A percentile compares a stretch with the other conserved stretches of the same genome.
phyloP scores from a whole-genome alignment of 805 yeast genomes.

The Cyberlindnera nakhonratchasimensis region DNA sequence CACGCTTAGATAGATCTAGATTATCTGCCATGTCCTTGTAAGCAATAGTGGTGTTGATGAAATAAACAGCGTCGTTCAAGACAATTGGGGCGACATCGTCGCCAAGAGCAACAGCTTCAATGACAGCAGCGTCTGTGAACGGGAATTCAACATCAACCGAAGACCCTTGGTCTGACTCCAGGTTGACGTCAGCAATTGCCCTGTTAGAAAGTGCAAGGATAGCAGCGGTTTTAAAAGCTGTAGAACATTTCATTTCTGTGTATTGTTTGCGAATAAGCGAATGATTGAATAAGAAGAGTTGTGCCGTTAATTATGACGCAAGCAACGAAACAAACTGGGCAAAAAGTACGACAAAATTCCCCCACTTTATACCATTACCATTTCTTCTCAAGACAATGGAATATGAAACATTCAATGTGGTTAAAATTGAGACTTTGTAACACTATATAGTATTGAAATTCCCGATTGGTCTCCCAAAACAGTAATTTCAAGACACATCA shows the following conservation, averaged over 20 bases:
- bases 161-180: constrained; percentile 11
- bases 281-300: neutral
- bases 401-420: constrained; percentile 4
- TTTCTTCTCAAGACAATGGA: too few relatives aligned
- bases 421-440: too few relatives aligned
- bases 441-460: too few relatives aligned
- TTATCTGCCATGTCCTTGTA: constrained; percentile 20
- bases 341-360: too few relatives aligned
- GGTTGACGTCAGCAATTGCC: constrained; percentile 11
- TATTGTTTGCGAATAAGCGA: neutral
- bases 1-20: constrained; percentile 23
- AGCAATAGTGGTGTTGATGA: constrained; percentile 27
- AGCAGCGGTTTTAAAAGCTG: constrained; percentile 14
- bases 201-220: constrained; percentile 12
- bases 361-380: too few relatives aligned
- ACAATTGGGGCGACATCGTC: constrained; percentile 26
- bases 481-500: neutral
- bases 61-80: constrained; percentile 25
- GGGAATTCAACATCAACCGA: constrained; percentile 25
- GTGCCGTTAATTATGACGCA: constrained; percentile 1
- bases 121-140: constrained; percentile 27
- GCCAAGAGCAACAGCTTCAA: constrained; percentile 25
- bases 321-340: neutral
- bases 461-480: neutral
- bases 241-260: constrained; percentile 20